These are phyloP conservation scores for Phytopythium chamaehyphon DNA, from an alignment of 352 stramenopile genomes.

Conservation along the genomic window DNA sequence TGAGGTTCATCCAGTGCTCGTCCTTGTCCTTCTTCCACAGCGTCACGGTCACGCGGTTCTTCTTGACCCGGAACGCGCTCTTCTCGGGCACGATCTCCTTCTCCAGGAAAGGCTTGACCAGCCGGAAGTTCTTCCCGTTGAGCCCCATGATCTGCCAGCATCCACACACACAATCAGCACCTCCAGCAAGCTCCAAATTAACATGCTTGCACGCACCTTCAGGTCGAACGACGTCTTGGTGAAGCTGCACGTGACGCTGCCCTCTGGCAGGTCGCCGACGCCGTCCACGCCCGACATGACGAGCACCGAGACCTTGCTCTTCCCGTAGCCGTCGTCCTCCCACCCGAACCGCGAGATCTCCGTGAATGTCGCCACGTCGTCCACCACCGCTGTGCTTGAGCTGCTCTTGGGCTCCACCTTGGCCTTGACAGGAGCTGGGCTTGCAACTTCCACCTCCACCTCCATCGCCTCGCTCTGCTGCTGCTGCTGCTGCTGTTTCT, in stretches of 20 bases:
- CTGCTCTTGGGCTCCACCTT: constrained; percentile 23
- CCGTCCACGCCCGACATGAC: constrained; percentile 82
- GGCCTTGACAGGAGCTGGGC: no score
- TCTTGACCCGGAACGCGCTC: constrained; percentile 78
- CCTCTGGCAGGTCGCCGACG: constrained; percentile 64
- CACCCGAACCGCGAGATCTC: constrained; percentile 85
- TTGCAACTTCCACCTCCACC: no score
- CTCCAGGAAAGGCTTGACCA: constrained; percentile 76
- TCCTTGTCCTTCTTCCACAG: constrained; percentile 77
- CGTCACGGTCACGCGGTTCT: constrained; percentile 81
- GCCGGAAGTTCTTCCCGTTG: constrained; percentile 69
- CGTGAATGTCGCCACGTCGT: constrained; percentile 63
- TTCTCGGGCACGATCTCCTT: constrained; percentile 79
- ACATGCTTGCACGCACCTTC: no score
- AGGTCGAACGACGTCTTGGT: constrained; percentile 80
- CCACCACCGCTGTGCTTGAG: constrained; percentile 7
- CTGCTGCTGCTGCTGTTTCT: constrained; percentile 50
- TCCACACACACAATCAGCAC: background rate
- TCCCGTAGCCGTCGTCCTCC: constrained; percentile 88
- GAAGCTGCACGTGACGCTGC: constrained; percentile 73
- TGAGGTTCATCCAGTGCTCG: constrained; percentile 78
- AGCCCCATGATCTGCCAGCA: constrained; percentile 49
- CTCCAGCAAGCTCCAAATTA: no score
- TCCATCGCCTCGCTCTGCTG: constrained; percentile 20
- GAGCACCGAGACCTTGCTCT: constrained; percentile 79